A percentile compares a stretch with the other conserved stretches of the same genome.
Evolutionary conservation across 805 yeast genomes (phyloP).

Genomic region (Cyberlindnera suaveolens): DNA sequence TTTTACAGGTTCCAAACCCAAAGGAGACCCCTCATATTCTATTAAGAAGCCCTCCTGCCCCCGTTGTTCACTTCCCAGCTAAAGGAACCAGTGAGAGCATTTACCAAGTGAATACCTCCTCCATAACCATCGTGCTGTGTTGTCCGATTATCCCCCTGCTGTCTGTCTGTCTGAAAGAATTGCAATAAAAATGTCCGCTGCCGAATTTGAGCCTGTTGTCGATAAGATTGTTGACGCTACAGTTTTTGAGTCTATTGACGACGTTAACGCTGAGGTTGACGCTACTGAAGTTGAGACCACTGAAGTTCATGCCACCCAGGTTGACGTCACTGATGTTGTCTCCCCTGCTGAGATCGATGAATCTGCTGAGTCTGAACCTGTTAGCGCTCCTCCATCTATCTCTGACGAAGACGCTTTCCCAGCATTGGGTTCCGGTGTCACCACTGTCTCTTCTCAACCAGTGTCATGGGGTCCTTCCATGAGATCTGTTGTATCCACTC

Average conservation of each 20-base stretch:
- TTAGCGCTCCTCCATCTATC: slow-evolving; percentile 32
- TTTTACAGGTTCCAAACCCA: too few species aligned
- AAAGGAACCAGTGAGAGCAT: too few species aligned
- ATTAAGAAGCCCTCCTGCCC: too few species aligned
- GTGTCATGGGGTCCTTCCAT: slow-evolving; percentile 37
- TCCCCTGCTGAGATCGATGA: slow-evolving; percentile 2
- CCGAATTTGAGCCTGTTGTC: not conserved
- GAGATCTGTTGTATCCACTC: slow-evolving; percentile 10
- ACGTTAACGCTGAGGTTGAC: not conserved
- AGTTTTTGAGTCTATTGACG: not conserved
- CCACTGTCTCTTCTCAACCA: slow-evolving; percentile 22
- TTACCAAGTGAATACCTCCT: too few species aligned
- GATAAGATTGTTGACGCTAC: not conserved
- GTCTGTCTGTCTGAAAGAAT: slow-evolving; percentile 1
- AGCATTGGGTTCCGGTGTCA: slow-evolving; percentile 46
- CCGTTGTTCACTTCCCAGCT: too few species aligned
- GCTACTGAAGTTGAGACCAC: not conserved
- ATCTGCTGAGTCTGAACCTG: slow-evolving; percentile 1
- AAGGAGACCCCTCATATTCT: too few species aligned
- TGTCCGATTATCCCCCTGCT: not conserved
- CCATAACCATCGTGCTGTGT: not conserved
- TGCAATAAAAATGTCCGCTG: not conserved
- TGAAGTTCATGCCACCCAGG: not conserved
- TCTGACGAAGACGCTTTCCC: slow-evolving; percentile 58
- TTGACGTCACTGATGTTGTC: not conserved